Evolutionary conservation across 1,139 yeast genomes (phyloP).

Genomic region (Fermentozyma sake): DNA sequence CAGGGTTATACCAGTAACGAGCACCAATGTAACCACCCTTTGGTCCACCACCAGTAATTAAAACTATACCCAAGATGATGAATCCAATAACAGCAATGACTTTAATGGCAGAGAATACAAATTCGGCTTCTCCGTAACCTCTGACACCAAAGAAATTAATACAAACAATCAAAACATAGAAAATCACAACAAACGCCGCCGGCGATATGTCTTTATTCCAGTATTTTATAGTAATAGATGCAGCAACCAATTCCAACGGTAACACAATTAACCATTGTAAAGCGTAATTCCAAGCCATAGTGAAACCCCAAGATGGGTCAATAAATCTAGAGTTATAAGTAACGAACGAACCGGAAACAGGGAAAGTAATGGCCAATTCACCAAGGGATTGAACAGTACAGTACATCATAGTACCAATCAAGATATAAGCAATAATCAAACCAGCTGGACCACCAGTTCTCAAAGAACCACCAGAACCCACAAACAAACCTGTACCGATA

Average conservation of each 20-base stretch:
- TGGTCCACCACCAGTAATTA: slow-evolving; percentile 38
- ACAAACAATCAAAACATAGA: slow-evolving; percentile 28
- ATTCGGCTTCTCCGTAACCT: slow-evolving; percentile 45
- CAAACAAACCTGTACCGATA: slow-evolving; percentile 76
- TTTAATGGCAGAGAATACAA: slow-evolving; percentile 33
- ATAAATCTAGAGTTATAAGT: slow-evolving; percentile 67
- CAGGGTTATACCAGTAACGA: slow-evolving; percentile 43
- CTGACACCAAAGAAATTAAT: slow-evolving; percentile 38
- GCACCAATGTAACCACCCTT: slow-evolving; percentile 41
- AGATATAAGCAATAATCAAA: slow-evolving; percentile 61
- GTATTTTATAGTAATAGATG: slow-evolving; percentile 33
- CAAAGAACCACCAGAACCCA: slow-evolving; percentile 71
- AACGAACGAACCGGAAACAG: slow-evolving; percentile 76
- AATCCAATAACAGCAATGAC: slow-evolving; percentile 36
- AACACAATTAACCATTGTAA: slow-evolving; percentile 75
- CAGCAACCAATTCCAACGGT: slow-evolving; percentile 72
- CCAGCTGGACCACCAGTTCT: slow-evolving; percentile 79
- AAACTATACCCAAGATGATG: slow-evolving; percentile 35
- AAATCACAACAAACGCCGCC: slow-evolving; percentile 38
- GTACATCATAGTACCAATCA: slow-evolving; percentile 67
- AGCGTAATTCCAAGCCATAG: slow-evolving; percentile 78
- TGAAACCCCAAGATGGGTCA: slow-evolving; percentile 75
- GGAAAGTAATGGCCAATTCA: slow-evolving; percentile 75
- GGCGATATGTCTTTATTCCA: slow-evolving; percentile 31
- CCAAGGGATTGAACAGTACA: slow-evolving; percentile 82